Base-by-base conservation (phyloP, 1,139 yeast genomes). In the Suhomyces maxii region DNA sequence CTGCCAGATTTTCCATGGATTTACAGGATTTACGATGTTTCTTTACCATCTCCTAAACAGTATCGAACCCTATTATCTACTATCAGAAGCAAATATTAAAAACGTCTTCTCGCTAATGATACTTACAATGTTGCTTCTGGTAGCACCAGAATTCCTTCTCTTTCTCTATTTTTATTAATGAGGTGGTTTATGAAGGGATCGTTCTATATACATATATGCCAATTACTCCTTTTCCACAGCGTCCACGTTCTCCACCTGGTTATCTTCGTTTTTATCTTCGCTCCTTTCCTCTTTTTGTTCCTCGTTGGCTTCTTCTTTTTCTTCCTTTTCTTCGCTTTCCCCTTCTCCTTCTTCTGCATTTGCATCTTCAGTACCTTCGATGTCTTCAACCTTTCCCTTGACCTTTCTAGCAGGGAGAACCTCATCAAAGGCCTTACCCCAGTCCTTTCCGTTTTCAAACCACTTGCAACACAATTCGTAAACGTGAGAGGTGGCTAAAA, bases 401-500 rank as follows among this genome's bases (percentile, higher is more conserved):
- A 85, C 63, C 67, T 91, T 93, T 54, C 99, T 76, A 36, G 81
- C 82, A 2, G 99, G 99, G 42, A 93, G 74, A 1, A 89, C 93
- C 30, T 78, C 75, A 61, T 89, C 91, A 62, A 93, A 91, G 0
- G 98, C 96, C 45, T 64, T 68, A 54, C 82, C 87, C 99, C 99
- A 93, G 64, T 89, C 89, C 51, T 75, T 76, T 34, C 71, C 69
- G 35, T 50, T 52, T 59, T 89, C 96, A 52, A 84, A 77, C 89
- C 95, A 91, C 61, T 84, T 82, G 47, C 93, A 76, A 68, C 90
- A 73, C 52, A 93, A 70, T 64, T 93, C 97, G 53, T 89, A 86
- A 13, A 93, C 99, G 62, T 93, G 99, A 36, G 95, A 87, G 0
- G 98, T 90, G 1, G 99, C 95, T 51, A 93, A 72, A 2, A 93